Evolutionary conservation across 2,329 filamentous ascomycete genomes (phyloP), one percentile per base, ranked within the genome.

Genomic region (Whalleya microplaca): DNA sequence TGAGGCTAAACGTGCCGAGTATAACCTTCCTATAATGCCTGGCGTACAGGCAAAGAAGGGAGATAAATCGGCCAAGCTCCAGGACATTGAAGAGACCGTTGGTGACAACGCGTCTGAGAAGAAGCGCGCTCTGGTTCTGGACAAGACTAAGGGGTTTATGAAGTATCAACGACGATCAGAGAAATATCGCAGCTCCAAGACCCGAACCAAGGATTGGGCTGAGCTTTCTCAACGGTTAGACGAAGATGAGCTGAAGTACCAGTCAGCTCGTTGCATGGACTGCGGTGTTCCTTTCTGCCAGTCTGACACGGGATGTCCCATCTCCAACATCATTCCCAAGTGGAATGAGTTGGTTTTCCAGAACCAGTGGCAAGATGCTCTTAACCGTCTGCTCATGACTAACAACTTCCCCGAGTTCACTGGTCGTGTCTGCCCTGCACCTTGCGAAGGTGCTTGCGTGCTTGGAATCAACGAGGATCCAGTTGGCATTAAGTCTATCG

Each of bases 361-460:
- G 55, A 83, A 85, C 46, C 88, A 96, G 61, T 98, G 94, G 94
- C 85, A 87, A 66, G 93, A 97, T 75, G 94, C 94, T 21, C 85
- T 97, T 3, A 94, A 96, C 76, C 86, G 92, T 57, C 83, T 98
- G 10, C 81, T 97, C 51, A 94, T 96, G 90, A 97, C 94, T 64
- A 97, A 98, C 81, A 97, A 97, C 78, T 97, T 98, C 83, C 94
- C 94, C 3, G 94, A 98, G 73, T 97, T 97, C 75, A 98, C 94
- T 66, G 94, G 94, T 54, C 93, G 94, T 79, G 94, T 97, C 56
- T 98, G 94, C 76, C 94, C 94, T 56, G 94, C 94, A 70, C 94
- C 94, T 75, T 98, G 94, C 69, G 94, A 98, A 76, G 94, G 94
- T 74, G 92, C 94, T 56, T 98, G 94, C 71, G 94, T 97, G 58